Evolutionary conservation across 768 basidiomycete species (phyloP).

Genomic region (Clathrus columnatus): DNA sequence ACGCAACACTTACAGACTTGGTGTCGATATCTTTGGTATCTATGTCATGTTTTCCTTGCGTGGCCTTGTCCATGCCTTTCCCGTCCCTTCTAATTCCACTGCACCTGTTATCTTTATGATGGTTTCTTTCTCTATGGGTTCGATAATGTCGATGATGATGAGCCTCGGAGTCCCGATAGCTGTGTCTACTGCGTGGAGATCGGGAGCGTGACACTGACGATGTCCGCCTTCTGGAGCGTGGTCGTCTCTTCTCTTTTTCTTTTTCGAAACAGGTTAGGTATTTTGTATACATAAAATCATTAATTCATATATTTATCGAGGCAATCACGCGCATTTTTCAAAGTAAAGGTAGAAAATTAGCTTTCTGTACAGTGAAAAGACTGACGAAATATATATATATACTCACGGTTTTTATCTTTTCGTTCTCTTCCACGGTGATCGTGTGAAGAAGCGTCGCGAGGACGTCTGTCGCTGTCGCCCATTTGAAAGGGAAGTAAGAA

Average conservation of each 20-base stretch:
- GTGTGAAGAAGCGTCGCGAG: background rate
- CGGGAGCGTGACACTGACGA: background rate
- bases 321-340: background rate
- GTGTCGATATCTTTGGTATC: background rate
- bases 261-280: background rate
- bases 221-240: background rate
- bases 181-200: background rate
- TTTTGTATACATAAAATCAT: background rate
- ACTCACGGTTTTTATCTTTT: background rate
- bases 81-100: background rate
- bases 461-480: background rate
- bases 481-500: no score
- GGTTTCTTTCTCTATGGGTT: background rate
- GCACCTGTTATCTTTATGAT: background rate
- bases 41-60: background rate
- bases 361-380: background rate
- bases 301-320: background rate
- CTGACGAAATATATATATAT: background rate
- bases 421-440: background rate
- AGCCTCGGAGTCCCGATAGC: background rate
- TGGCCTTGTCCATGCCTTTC: background rate
- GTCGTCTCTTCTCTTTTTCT: background rate
- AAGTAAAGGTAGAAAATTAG: background rate
- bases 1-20: background rate
- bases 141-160: background rate